These are phyloP conservation scores for Auxenochlorella pyrenoidosa DNA, from an alignment of 139 green algal species.

Conservation along the genomic window DNA sequence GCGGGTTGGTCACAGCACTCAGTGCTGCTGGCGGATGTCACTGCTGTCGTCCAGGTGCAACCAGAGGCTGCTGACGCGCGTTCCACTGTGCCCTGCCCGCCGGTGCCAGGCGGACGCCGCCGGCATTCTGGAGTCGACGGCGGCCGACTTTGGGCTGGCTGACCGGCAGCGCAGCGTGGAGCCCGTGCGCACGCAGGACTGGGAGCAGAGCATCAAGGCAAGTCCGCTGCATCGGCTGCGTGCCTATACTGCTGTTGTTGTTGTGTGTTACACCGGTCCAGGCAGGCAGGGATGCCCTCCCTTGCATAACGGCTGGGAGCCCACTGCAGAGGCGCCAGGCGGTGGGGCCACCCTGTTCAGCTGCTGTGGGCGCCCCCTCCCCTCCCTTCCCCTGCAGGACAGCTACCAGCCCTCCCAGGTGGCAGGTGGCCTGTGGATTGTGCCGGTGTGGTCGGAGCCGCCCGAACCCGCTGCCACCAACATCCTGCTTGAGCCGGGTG, in stretches of 20 bases:
- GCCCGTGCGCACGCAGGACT: constrained; percentile 64
- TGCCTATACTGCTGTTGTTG: neutral
- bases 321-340: too few relatives aligned
- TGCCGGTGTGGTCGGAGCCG: constrained; percentile 71
- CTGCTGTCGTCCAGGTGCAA: neutral
- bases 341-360: too few relatives aligned
- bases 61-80: neutral
- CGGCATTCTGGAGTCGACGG: constrained; percentile 8
- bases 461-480: constrained; percentile 64
- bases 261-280: neutral
- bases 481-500: constrained; percentile 81
- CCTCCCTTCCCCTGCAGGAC: constrained; percentile 12
- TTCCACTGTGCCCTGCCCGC: neutral
- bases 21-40: neutral
- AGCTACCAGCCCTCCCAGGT: constrained; percentile 51
- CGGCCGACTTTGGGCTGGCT: constrained; percentile 15
- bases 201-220: constrained; percentile 72
- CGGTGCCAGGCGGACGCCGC: constrained; percentile 11
- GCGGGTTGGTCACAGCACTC: too few relatives aligned
- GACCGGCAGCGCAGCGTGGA: constrained; percentile 33
- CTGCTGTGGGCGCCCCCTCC: neutral
- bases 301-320: too few relatives aligned
- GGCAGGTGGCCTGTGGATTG: constrained; percentile 66
- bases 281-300: too few relatives aligned
- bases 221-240: neutral